Base-by-base conservation (phyloP, 1,284 basidiomycete species). In the Sporisorium graminicola region DNA sequence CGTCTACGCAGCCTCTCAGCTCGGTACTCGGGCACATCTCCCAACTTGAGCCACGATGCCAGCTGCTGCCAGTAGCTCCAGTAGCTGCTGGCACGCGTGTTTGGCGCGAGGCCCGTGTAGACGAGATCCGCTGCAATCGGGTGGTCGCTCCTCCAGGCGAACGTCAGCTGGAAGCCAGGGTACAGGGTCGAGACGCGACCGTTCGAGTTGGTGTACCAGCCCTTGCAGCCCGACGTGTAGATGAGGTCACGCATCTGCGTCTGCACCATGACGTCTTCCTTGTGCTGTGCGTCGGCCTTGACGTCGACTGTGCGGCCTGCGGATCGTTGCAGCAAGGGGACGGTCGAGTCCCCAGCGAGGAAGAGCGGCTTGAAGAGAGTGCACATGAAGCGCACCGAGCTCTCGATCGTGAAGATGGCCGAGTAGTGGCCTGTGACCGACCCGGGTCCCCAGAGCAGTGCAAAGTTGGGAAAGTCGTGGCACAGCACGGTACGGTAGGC, bases 391-490 rank as follows among this genome's bases (percentile, higher is more conserved):
- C 66, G 46, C 6, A 69, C 59, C 52, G 51, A 51, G n/a, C 43
- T 46, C 46, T 77, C 75, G 51, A 73, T 69, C 2, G 72, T 46
- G 13, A 54, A 75, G 49, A 75, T 66, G 14, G 72, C 72, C 16
- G 57, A 55, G 31, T 60, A 73, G 24, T 81, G 79, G 5, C 79
- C 79, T 1, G 80, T 82, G 9, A 57, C 78, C 2, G 58, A 40
- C 27, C 78, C 78, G 26, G 79, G 69, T 5, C 80, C 80, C 71
- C 70, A 74, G 10, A 77, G 44, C 13, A 72, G 35, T 54, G 78
- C 69, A 18, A 79, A 42, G 58, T 82, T 82, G 33, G 80, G 80
- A 47, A 81, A 79, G 31, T 61, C 65, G 46, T 68, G 55, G n/a
- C 69, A 44, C 37, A 82, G 46, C 7, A 74, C 60, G 8, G 61